Base-by-base conservation (phyloP, 129 eudicot genomes). In the Solidago caesia region DNA sequence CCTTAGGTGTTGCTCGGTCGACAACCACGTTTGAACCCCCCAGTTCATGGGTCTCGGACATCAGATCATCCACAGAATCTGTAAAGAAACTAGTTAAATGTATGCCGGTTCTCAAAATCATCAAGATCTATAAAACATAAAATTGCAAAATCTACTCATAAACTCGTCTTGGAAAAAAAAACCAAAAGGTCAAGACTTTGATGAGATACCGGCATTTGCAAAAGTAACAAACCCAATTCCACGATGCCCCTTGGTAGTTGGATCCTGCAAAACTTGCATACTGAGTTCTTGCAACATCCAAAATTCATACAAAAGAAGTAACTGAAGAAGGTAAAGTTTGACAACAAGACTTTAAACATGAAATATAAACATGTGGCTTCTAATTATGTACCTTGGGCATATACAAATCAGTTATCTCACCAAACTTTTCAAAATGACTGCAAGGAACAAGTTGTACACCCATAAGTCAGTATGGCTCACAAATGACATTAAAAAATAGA, bases 211-310 rank as follows among this genome's bases (percentile, higher is more conserved):
- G 72, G 99, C 76, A 87, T 75, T 88, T 43, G 90, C 92, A 66
- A 95, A 95, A 61, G 99, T 95, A 78, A 95, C 87, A 77, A 95
- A 95, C 21, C 99, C 99, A 81, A 95, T 95, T 84, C 99, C 99
- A 79, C 99, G 97, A 81, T 95, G 99, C 16, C 92, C 96, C 85
- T 91, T 91, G 79, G 92, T 86, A 58, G 78, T 61, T 79, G 97
- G 99, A 85, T 95, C 99, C 99, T 95, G 71, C 58, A 79, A 14
- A 77, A 68, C 44, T 67, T 16, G 44, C 16, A 77, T 53, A 58
- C 67, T 4, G 4, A 55, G 39, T 57, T 47, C 15, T 15, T 16
- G 64, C 13, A 55, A 21, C 56, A 75, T 68, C 8, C 29, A 14
- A 44, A 15, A 29, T 71, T 41, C 21, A 43, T 4, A 69, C 6